These are phyloP conservation scores for Mortierella sp. DNA, from an alignment of 371 early-diverging fungal species.

Conservation along the genomic window DNA sequence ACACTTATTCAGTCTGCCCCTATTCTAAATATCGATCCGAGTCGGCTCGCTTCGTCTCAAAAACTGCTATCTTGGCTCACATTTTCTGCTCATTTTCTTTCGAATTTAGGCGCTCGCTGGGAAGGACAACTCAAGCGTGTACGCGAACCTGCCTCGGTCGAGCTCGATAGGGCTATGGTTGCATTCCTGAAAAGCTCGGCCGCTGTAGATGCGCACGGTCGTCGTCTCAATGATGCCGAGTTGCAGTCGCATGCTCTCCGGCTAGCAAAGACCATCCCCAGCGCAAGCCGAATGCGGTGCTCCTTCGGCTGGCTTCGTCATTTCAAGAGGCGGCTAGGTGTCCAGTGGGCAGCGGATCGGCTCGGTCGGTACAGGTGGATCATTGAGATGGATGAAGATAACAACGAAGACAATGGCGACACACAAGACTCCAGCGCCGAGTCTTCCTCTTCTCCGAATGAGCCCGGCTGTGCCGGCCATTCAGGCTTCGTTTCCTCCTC, in stretches of 20 bases:
- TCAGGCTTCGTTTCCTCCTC: background rate
- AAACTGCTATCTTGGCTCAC: background rate
- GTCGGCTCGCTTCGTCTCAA: background rate
- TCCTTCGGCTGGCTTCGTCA: constrained; percentile 51
- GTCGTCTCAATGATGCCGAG: constrained; percentile 49
- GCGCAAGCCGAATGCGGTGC: constrained; percentile 43
- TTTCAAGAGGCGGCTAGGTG: constrained; percentile 46
- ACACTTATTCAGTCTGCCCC: constrained; percentile 30
- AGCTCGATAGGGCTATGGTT: constrained; percentile 49
- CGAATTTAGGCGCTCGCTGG: constrained; percentile 35
- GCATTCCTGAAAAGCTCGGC: constrained; percentile 35
- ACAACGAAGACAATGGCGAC: background rate
- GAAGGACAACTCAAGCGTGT: constrained; percentile 51
- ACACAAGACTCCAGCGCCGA: too few species aligned
- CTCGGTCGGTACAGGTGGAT: constrained; percentile 39
- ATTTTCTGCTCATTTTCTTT: background rate
- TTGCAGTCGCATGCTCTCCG: constrained; percentile 42
- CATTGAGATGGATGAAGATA: constrained; percentile 28
- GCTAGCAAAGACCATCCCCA: constrained; percentile 37
- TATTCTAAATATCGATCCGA: background rate
- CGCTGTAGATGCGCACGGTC: constrained; percentile 42
- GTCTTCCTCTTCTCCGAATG: too few species aligned
- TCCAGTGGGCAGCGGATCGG: constrained; percentile 45
- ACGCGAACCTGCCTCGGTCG: constrained; percentile 49
- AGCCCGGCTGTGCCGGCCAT: constrained; percentile 1